These are phyloP conservation scores for Neolentinus lepideus DNA, from an alignment of 1,284 basidiomycete genomes.

Conservation along the genomic window DNA sequence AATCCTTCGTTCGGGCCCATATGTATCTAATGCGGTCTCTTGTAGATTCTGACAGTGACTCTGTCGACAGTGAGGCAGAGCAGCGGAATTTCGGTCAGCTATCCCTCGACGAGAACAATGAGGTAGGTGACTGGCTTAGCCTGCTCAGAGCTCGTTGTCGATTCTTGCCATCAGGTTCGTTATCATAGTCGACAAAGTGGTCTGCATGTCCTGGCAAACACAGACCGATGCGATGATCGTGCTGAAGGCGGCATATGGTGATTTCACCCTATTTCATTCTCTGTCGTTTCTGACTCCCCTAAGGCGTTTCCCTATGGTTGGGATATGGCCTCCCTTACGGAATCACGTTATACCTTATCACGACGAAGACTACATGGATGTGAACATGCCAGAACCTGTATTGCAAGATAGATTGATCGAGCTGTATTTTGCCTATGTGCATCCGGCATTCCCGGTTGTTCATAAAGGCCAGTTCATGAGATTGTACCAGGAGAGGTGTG, in stretches of 20 bases:
- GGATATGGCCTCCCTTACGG: conserved; percentile 58
- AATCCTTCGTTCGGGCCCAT: neutral
- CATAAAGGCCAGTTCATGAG: conserved; percentile 65
- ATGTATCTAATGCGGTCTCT: neutral
- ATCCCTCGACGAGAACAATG: conserved; percentile 77
- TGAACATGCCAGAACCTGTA: conserved; percentile 46
- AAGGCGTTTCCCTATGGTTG: conserved; percentile 72
- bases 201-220: conserved; percentile 65
- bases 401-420: conserved; percentile 63
- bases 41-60: conserved; percentile 25
- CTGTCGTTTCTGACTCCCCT: conserved; percentile 5
- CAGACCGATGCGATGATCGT: conserved; percentile 56
- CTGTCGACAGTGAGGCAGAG: conserved; percentile 33
- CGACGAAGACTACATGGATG: conserved; percentile 35
- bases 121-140: conserved; percentile 33
- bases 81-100: conserved; percentile 66
- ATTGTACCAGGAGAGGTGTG: conserved; percentile 55
- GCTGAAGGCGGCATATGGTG: conserved; percentile 74
- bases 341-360: conserved; percentile 17
- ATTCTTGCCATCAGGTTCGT: conserved; percentile 43
- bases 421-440: conserved; percentile 76
- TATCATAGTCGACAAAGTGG: conserved; percentile 73
- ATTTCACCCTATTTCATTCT: conserved; percentile 10
- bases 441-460: conserved; percentile 72
- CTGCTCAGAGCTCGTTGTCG: conserved; percentile 1